These are phyloP conservation scores for Exophiala bonariae DNA, from an alignment of 2,329 filamentous ascomycete species.

Conservation along the genomic window DNA sequence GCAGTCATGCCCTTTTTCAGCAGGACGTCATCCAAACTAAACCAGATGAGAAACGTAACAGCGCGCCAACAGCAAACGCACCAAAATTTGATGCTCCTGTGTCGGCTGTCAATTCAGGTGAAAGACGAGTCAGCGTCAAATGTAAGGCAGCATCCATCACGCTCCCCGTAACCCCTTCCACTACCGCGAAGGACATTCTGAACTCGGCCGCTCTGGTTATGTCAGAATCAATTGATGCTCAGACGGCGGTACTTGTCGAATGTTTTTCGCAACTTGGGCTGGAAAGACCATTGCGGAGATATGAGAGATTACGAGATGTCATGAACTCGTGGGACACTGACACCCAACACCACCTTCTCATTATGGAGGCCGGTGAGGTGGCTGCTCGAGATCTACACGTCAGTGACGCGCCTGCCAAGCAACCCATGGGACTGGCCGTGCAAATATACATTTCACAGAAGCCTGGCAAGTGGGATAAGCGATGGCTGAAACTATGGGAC, in stretches of 20 bases:
- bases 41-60: slow-evolving; percentile 5
- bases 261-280: slow-evolving; percentile 73
- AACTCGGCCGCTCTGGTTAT: slow-evolving; percentile 64
- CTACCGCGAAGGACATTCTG: slow-evolving; percentile 73
- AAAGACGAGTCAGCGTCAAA: slow-evolving; percentile 71
- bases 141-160: slow-evolving; percentile 69
- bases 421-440: slow-evolving; percentile 67
- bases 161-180: slow-evolving; percentile 72
- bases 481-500: slow-evolving; percentile 69
- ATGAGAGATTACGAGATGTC: slow-evolving; percentile 82
- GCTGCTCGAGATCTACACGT: slow-evolving; percentile 56
- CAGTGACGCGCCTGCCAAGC: slow-evolving; percentile 61
- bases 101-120: slow-evolving; percentile 77
- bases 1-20: neutral
- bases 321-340: slow-evolving; percentile 93
- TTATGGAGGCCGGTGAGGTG: slow-evolving; percentile 56
- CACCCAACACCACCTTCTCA: slow-evolving; percentile 69
- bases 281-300: slow-evolving; percentile 78
- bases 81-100: slow-evolving; percentile 67
- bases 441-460: slow-evolving; percentile 78
- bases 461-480: slow-evolving; percentile 85
- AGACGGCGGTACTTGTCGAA: slow-evolving; percentile 73
- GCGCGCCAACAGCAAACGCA: slow-evolving; percentile 1
- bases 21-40: neutral
- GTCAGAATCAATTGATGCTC: slow-evolving; percentile 63